phyloP scores from a whole-genome alignment of 2,329 filamentous ascomycete species.

The Lachnellula cervina region DNA sequence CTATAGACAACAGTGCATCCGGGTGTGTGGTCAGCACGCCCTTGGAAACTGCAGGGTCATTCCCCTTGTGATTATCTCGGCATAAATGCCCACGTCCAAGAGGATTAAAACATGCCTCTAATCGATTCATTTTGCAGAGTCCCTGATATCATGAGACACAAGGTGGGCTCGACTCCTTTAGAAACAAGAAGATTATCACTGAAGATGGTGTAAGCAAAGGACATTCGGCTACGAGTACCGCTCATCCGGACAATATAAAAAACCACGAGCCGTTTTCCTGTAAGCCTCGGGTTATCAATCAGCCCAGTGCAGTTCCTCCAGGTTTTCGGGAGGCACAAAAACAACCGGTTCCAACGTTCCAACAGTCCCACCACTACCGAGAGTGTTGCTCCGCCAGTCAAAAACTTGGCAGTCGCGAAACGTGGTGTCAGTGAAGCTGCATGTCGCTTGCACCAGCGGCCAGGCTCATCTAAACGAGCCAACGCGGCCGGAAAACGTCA shows the following conservation, averaged over 20 bases:
- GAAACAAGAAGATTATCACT: slow-evolving; percentile 25
- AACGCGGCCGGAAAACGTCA: neutral
- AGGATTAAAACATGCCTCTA: neutral
- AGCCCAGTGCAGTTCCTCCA: slow-evolving; percentile 7
- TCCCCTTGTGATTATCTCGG: slow-evolving; percentile 64
- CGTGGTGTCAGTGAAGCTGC: neutral
- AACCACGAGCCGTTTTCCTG: slow-evolving; percentile 17
- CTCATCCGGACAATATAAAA: slow-evolving; percentile 13
- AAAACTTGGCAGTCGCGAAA: neutral
- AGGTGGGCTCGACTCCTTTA: slow-evolving; percentile 14
- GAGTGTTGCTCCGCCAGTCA: slow-evolving; percentile 10
- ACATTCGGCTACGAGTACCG: slow-evolving; percentile 15
- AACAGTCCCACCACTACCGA: slow-evolving; percentile 16
- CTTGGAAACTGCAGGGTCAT: slow-evolving; percentile 57
- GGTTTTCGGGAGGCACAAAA: neutral
- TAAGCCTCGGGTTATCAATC: slow-evolving; percentile 13
- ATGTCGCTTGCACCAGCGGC: slow-evolving; percentile 6
- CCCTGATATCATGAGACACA: slow-evolving; percentile 66
- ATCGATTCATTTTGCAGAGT: slow-evolving; percentile 35
- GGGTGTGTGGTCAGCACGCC: slow-evolving; percentile 49
- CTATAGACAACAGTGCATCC: slow-evolving; percentile 27
- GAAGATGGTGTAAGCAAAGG: slow-evolving; percentile 30
- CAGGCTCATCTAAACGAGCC: slow-evolving; percentile 6
- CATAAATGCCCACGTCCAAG: slow-evolving; percentile 28
- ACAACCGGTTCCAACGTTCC: slow-evolving; percentile 1